Conservation (phyloP, 75 land plant species). For the Pinus albicaulis region DNA sequence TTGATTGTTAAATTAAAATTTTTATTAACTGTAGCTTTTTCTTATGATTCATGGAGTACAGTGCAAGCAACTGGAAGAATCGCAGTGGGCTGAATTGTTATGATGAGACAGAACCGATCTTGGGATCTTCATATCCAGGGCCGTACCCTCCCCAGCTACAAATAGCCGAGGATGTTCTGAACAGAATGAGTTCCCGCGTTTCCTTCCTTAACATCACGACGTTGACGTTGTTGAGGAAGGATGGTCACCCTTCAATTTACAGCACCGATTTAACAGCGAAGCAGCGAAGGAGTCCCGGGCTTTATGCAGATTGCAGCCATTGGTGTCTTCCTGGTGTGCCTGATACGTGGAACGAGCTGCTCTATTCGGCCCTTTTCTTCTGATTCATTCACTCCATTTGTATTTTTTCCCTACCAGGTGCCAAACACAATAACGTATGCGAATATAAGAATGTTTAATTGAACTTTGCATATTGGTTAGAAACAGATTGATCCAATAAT, state of each 20-base stretch:
- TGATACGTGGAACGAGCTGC: slow-evolving; percentile 44
- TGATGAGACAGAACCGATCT: background rate
- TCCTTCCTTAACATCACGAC: slow-evolving; percentile 33
- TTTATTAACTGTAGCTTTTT: background rate
- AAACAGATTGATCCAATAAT: too few relatives aligned
- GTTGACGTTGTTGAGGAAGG: slow-evolving; percentile 22
- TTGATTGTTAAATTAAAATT: too few relatives aligned
- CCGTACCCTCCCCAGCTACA: background rate
- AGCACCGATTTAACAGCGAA: slow-evolving; percentile 3
- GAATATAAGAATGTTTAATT: too few relatives aligned
- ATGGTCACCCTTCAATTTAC: slow-evolving; percentile 35
- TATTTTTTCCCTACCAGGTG: too few relatives aligned
- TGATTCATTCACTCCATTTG: background rate
- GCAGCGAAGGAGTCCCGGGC: background rate
- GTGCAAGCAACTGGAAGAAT: slow-evolving; percentile 6
- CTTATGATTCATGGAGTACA: background rate
- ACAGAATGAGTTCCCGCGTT: background rate
- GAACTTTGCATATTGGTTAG: too few relatives aligned
- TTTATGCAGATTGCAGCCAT: slow-evolving; percentile 39
- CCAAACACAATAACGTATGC: too few relatives aligned
- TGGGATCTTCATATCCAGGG: background rate
- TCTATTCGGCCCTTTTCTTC: slow-evolving; percentile 19
- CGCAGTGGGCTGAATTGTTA: background rate
- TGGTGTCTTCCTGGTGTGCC: slow-evolving; percentile 49
- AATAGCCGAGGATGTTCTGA: background rate